Conservation (phyloP, 2,329 filamentous ascomycete species). For the Paecilomyces variotii region DNA sequence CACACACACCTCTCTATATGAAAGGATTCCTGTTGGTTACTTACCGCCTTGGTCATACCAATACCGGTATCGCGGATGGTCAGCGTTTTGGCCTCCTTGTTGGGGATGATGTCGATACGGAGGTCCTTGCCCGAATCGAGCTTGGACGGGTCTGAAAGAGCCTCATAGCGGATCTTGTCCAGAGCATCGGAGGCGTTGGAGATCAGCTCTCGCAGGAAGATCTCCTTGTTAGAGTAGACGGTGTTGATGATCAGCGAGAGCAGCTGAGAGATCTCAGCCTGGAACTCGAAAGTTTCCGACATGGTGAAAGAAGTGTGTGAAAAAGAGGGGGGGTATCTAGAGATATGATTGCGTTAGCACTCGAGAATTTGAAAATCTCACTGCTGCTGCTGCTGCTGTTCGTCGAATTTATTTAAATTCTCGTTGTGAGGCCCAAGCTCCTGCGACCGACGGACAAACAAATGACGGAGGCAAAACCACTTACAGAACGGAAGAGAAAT, state of each 20-base stretch:
- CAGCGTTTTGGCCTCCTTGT: slow-evolving; percentile 95
- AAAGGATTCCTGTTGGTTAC: slow-evolving; percentile 30
- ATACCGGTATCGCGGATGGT: slow-evolving; percentile 98
- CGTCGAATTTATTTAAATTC: not conserved
- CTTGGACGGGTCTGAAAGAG: slow-evolving; percentile 93
- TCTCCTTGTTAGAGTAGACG: slow-evolving; percentile 99
- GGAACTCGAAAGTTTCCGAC: slow-evolving; percentile 97
- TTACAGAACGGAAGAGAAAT: slow-evolving; percentile 2
- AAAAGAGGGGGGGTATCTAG: slow-evolving; percentile 11
- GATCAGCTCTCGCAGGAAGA: slow-evolving; percentile 96
- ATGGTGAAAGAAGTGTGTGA: slow-evolving; percentile 15
- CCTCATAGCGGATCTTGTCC: slow-evolving; percentile 99
- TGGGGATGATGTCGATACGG: slow-evolving; percentile 95
- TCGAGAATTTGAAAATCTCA: not conserved
- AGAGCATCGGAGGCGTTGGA: slow-evolving; percentile 98
- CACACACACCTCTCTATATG: not conserved
- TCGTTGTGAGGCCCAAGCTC: not conserved
- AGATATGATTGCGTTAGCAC: slow-evolving; percentile 1
- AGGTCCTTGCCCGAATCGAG: slow-evolving; percentile 97
- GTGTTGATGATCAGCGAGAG: slow-evolving; percentile 99
- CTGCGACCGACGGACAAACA: not conserved
- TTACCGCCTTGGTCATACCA: slow-evolving; percentile 99
- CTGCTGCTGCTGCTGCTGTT: not conserved
- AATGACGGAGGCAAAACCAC: slow-evolving; percentile 3
- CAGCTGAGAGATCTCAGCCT: slow-evolving; percentile 99